phyloP scores from a whole-genome alignment of 2,329 filamentous ascomycete genomes.

The Nothomitra cinnamomea region DNA sequence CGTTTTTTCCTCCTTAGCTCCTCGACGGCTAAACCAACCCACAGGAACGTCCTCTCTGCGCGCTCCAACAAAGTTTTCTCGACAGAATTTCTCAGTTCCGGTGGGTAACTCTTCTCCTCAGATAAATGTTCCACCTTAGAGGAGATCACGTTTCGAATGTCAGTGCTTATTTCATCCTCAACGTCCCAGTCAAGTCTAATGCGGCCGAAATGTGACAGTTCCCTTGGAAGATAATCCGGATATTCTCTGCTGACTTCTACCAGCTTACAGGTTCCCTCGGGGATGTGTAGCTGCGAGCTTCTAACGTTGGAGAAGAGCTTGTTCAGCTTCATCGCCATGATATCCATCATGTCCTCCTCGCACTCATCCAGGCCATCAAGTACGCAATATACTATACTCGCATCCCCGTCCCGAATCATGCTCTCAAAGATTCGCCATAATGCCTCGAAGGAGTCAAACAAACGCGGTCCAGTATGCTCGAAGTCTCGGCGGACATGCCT shows the following conservation, averaged over 20 bases:
- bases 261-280: not conserved
- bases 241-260: not conserved
- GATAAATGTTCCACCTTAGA: not conserved
- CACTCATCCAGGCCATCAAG: not conserved
- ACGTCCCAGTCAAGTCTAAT: not conserved
- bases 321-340: not conserved
- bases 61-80: conserved; percentile 12
- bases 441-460: not conserved
- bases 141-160: not conserved
- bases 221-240: not conserved
- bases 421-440: not conserved
- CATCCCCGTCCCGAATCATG: not conserved
- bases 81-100: conserved; percentile 10
- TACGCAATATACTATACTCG: not conserved
- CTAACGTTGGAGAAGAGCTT: not conserved
- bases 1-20: conserved; percentile 8
- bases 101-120: not conserved
- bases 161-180: not conserved
- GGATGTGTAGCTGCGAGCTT: not conserved
- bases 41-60: conserved; percentile 16
- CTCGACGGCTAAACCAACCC: conserved; percentile 13
- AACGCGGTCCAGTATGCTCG: not conserved
- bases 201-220: not conserved
- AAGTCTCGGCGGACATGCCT: not conserved
- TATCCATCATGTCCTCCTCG: not conserved